Base-by-base conservation (phyloP, 352 stramenopile genomes). In the Phytophthora nicotianae region DNA sequence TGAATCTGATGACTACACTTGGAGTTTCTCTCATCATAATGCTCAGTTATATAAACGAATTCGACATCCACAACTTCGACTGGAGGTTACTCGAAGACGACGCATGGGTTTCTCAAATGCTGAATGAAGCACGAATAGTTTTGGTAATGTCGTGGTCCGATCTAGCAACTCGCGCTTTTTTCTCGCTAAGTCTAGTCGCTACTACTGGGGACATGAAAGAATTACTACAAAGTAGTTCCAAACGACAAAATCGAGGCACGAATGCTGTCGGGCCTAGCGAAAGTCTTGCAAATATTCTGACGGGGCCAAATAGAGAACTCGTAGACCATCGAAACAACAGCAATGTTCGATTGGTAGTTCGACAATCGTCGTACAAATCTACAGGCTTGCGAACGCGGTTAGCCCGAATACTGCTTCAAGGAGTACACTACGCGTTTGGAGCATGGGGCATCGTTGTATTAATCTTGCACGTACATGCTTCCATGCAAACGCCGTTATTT, bases 41-140 rank as follows among this genome's bases (percentile, higher is more conserved):
- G 4, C 13, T 52, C 5, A 47, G 19, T 26, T 75, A 79, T 40
- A 21, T 58, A 5, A 17, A 50, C 13, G 21, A 49, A 2, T 70
- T 61, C 17, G 35, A 56, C 26, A 14, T 42, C 14, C 11, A 59
- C 37, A 20, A 32, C 21, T 64, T 50, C 13, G 24, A 55, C 14
- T 58, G 37, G 55, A 10, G 21, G 9, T 3, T 58, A n/a, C 9
- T 62, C 3, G 8, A 51, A 2, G 37, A 65, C 33, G 42, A 66
- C 21, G 35, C 37, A 2, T 62, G 43, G 52, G 10, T 62, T 40
- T 61, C 56, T 27, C 43, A 66, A 48, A 62, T 62, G 56, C 26
- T 71, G 8, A 72, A 68, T 33, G 65, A 77, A 64, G 38, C 59
- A 21, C 55, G 64, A 50, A 17, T 74, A 7, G n/a, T 70, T n/a